These are phyloP conservation scores for Carnegiea gigantea DNA, from an alignment of 179 eudicot species.

Conservation along the genomic window DNA sequence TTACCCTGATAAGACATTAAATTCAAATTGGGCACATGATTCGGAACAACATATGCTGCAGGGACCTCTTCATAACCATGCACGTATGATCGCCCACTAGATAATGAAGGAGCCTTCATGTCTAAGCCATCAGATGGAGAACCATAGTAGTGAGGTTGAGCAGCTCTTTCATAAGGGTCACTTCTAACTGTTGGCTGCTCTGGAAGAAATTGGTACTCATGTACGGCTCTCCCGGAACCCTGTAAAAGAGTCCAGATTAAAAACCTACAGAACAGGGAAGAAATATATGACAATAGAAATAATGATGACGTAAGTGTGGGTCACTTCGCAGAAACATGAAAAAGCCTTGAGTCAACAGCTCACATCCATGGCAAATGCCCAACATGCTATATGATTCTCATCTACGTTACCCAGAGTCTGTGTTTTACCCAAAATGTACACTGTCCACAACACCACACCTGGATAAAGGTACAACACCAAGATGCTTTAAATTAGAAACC, in stretches of 20 bases:
- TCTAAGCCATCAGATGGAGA: slow-evolving; percentile 56
- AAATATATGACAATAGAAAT: too few species aligned
- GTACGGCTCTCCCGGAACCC: slow-evolving; percentile 68
- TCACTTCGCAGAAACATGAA: too few species aligned
- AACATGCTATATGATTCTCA: too few species aligned
- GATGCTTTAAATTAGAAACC: too few species aligned
- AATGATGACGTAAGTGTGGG: too few species aligned
- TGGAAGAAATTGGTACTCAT: slow-evolving; percentile 87
- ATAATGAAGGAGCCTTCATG: slow-evolving; percentile 44
- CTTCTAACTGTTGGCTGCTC: slow-evolving; percentile 74
- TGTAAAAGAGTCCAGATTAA: slow-evolving; percentile 28
- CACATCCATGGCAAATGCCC: too few species aligned
- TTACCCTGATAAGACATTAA: slow-evolving; percentile 64
- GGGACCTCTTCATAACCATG: slow-evolving; percentile 62
- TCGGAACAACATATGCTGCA: slow-evolving; percentile 45
- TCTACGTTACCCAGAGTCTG: too few species aligned
- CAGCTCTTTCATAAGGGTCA: slow-evolving; percentile 65
- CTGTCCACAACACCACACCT: too few species aligned
- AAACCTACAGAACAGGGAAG: neutral
- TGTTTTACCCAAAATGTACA: too few species aligned
- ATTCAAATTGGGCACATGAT: slow-evolving; percentile 50
- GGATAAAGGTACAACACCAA: too few species aligned
- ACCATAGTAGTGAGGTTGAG: slow-evolving; percentile 59
- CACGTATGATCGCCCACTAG: slow-evolving; percentile 45
- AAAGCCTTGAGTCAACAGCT: too few species aligned